Evolutionary conservation across 2,329 filamentous ascomycete genomes (phyloP).

Genomic region (Penicillium sp.): DNA sequence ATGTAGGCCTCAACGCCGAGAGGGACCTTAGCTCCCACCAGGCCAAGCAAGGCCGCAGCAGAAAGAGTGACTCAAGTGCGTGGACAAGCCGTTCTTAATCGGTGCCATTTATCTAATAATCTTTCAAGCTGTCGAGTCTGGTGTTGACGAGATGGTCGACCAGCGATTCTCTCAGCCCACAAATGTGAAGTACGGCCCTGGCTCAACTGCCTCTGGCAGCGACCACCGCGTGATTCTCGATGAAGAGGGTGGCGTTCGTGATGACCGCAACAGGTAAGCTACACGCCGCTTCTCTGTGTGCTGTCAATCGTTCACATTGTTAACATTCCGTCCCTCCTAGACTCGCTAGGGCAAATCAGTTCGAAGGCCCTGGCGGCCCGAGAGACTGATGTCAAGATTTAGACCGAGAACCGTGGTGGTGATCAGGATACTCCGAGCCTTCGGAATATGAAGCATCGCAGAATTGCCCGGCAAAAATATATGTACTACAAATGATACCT

Average conservation of each 20-base stretch:
- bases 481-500: slow-evolving; percentile 12
- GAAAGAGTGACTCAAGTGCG: slow-evolving; percentile 43
- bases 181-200: slow-evolving; percentile 40
- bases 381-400: slow-evolving; percentile 35
- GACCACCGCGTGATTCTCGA: slow-evolving; percentile 43
- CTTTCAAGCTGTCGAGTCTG: slow-evolving; percentile 40
- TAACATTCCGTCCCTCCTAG: slow-evolving; percentile 21
- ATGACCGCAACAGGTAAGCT: slow-evolving; percentile 40
- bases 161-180: slow-evolving; percentile 38
- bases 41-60: slow-evolving; percentile 41
- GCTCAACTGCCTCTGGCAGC: slow-evolving; percentile 36
- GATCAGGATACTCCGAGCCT: slow-evolving; percentile 22
- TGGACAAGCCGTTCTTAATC: not conserved
- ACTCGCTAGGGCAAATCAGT: slow-evolving; percentile 38
- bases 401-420: slow-evolving; percentile 25
- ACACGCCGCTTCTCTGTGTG: not conserved
- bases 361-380: slow-evolving; percentile 37
- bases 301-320: not conserved
- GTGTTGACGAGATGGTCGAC: slow-evolving; percentile 42
- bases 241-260: slow-evolving; percentile 43
- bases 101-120: not conserved
- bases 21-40: slow-evolving; percentile 43
- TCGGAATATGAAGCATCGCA: slow-evolving; percentile 27
- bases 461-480: slow-evolving; percentile 19
- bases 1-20: slow-evolving; percentile 37